phyloP scores from a whole-genome alignment of 2,329 filamentous ascomycete species.

The Orbilia ellipsospora region DNA sequence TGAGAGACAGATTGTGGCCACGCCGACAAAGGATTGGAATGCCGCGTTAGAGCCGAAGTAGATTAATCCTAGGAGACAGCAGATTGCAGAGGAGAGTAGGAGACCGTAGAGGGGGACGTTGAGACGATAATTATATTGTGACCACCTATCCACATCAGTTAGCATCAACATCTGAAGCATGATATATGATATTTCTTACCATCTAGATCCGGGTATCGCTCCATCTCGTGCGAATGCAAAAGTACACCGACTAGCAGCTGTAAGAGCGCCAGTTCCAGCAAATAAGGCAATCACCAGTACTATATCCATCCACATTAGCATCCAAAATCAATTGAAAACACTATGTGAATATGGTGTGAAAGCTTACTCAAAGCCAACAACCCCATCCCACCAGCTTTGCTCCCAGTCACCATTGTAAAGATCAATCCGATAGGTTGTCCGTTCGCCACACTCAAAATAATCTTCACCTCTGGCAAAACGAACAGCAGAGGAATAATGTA shows the following conservation, averaged over 20 bases:
- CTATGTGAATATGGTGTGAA: background rate
- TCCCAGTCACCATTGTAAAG: constrained; percentile 80
- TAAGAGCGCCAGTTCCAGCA: constrained; percentile 78
- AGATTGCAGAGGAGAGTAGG: constrained; percentile 74
- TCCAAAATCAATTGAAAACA: background rate
- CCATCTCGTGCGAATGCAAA: constrained; percentile 81
- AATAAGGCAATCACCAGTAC: constrained; percentile 81
- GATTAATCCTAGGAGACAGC: constrained; percentile 78
- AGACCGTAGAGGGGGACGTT: constrained; percentile 78
- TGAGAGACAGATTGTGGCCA: constrained; percentile 81
- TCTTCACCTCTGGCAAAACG: constrained; percentile 75
- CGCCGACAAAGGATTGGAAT: constrained; percentile 82
- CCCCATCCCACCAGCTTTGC: constrained; percentile 77
- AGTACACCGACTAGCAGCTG: constrained; percentile 78
- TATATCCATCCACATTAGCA: constrained; percentile 38
- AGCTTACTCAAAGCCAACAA: constrained; percentile 73
- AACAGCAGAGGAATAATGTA: constrained; percentile 81
- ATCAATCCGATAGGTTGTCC: constrained; percentile 78
- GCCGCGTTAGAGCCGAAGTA: constrained; percentile 78
- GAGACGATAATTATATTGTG: constrained; percentile 72
- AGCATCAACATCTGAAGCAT: constrained; percentile 1
- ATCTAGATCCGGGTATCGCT: constrained; percentile 75
- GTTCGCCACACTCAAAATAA: constrained; percentile 72
- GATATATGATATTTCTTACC: constrained; percentile 60
- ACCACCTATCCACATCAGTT: constrained; percentile 65